Evolutionary conservation across 2,329 filamentous ascomycete genomes (phyloP), one percentile per base, ranked within the genome.

Genomic region (Cercospora sp.): DNA sequence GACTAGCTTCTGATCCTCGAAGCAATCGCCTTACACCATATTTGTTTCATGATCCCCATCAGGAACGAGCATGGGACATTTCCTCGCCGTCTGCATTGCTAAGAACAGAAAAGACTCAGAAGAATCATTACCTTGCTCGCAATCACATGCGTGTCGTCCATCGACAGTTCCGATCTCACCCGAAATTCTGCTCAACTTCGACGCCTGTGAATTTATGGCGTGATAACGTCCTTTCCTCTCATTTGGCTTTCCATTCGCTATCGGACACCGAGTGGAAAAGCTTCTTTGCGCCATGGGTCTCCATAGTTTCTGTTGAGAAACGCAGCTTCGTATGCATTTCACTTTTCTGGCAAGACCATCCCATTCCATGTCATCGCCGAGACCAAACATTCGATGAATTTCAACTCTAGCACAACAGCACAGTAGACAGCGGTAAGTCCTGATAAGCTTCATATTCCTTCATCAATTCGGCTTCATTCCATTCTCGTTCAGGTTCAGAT

Each of bases 401-500:
- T 10, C 12, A 36, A 13, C 33, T 36, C 33, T 42, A 72, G 63
- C 68, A 72, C 55, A 70, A 69, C 57, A 72, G 12, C 5, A 69
- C 67, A 3, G 59, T 62, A 53, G 63, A 60, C 51, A 72, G 65
- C 30, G 72, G 69, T 31, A 72, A 12, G 9, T 73, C 69, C 65
- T 77, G 74, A 64, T 73, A 77, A 40, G 61, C 58, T 12, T 63
- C 73, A 69, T 74, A 77, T 59, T 65, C 62, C 58, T 58, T 63
- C 67, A 68, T 55, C 36, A 77, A 40, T 10, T 72, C 73, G 31
- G 63, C 67, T 45, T 75, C 73, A 57, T 67, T 67, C 71, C 76
- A 78, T 16, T 75, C 67, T 36, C 72, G 66, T 68, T 78, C 72
- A 13, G 73, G 69, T 64, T 78, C 76, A 3, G 71, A 76, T 3